Evolutionary conservation across 2,329 filamentous ascomycete species (phyloP).

Genomic region (Calonectria henricotiae): DNA sequence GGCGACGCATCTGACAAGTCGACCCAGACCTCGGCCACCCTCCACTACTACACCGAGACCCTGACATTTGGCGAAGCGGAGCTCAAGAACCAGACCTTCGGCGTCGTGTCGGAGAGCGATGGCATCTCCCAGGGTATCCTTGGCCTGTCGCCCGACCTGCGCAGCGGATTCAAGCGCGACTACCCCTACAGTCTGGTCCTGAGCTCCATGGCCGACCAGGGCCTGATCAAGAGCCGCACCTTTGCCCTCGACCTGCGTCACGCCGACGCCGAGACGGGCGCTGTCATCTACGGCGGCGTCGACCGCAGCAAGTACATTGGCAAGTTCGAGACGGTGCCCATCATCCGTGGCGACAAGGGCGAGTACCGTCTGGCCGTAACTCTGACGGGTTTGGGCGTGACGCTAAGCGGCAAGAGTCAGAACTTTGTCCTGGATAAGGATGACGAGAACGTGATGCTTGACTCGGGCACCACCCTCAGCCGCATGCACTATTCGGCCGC

Average conservation of each 20-base stretch:
- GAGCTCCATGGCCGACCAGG: constrained; percentile 65
- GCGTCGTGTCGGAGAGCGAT: constrained; percentile 64
- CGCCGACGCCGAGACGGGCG: constrained; percentile 62
- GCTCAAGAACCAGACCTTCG: constrained; percentile 67
- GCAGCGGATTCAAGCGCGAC: constrained; percentile 58
- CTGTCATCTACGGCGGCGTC: constrained; percentile 70
- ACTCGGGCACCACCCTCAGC: constrained; percentile 69
- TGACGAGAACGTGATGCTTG: constrained; percentile 65
- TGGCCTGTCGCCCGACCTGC: constrained; percentile 64
- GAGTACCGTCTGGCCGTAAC: constrained; percentile 59
- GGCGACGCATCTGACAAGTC: constrained; percentile 58
- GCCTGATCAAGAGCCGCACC: constrained; percentile 66
- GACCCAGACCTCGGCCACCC: constrained; percentile 59
- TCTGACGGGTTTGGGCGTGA: constrained; percentile 55
- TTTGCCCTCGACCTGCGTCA: constrained; percentile 69
- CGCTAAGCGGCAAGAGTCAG: constrained; percentile 43
- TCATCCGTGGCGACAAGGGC: constrained; percentile 59
- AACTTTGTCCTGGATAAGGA: constrained; percentile 50
- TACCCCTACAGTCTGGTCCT: constrained; percentile 70
- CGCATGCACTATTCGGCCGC: constrained; percentile 64
- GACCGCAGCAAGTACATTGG: constrained; percentile 70
- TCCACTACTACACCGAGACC: constrained; percentile 65
- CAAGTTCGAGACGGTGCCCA: constrained; percentile 61
- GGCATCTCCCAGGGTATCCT: constrained; percentile 69
- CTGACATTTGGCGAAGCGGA: constrained; percentile 63